Conservation (phyloP, 768 basidiomycete genomes). For the Boletus pseudo-olivaceus region DNA sequence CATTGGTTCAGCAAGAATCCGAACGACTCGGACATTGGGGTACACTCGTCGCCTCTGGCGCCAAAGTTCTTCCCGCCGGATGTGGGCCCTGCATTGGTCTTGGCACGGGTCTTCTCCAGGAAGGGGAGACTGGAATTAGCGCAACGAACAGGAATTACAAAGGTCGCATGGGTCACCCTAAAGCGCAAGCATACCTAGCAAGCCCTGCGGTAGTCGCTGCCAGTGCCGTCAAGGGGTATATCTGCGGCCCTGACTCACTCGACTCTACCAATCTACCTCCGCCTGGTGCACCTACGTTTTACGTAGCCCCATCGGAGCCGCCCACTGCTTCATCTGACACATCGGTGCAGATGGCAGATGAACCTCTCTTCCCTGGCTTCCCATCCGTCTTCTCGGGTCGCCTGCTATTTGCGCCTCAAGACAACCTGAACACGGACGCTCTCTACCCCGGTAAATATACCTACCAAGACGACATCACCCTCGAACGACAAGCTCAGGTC, state of each 20-base stretch:
- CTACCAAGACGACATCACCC: conserved; percentile 98
- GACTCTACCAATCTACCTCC: conserved; percentile 52
- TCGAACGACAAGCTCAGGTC: conserved; percentile 87
- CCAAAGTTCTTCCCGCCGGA: conserved; percentile 89
- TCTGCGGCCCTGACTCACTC: conserved; percentile 74
- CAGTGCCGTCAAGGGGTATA: conserved; percentile 88
- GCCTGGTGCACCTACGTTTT: conserved; percentile 53
- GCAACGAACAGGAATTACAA: conserved; percentile 99
- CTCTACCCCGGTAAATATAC: conserved; percentile 99
- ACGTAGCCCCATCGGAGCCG: conserved; percentile 38
- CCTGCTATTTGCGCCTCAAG: conserved; percentile 90
- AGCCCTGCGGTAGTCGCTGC: conserved; percentile 97
- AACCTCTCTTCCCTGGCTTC: conserved; percentile 78
- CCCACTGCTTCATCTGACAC: conserved; percentile 28
- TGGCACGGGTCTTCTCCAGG: conserved; percentile 87
- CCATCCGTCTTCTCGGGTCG: conserved; percentile 79
- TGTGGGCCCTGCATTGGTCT: conserved; percentile 99
- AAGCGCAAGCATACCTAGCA: conserved; percentile 92
- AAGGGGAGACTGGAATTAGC: conserved; percentile 94
- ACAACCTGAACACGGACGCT: conserved; percentile 97
- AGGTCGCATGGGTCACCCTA: conserved; percentile 96
- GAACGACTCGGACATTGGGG: conserved; percentile 89
- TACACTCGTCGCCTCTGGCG: conserved; percentile 79
- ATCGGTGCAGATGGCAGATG: conserved; percentile 34
- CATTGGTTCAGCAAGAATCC: conserved; percentile 85